phyloP scores from a whole-genome alignment of 192 early-diverging fungal genomes.

The Nowakowskiella sp. region DNA sequence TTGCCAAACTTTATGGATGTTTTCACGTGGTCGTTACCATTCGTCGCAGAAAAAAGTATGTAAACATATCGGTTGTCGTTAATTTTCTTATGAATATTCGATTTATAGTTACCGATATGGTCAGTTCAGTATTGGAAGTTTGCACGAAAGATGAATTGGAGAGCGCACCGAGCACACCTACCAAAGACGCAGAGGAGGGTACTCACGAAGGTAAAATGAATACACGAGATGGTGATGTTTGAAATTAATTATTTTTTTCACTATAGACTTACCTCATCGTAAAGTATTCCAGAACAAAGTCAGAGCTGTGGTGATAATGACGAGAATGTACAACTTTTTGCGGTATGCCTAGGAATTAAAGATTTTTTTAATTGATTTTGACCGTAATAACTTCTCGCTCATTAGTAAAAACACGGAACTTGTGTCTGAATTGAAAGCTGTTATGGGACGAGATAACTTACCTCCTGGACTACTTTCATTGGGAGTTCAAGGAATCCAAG shows the following conservation, averaged over 20 bases:
- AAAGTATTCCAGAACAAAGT: constrained; percentile 59
- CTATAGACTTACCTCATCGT: constrained; percentile 27
- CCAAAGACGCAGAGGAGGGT: constrained; percentile 54
- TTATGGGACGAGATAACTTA: constrained; percentile 61
- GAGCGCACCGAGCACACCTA: too few relatives aligned
- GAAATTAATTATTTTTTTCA: background rate
- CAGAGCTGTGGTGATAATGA: constrained; percentile 69
- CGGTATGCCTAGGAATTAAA: constrained; percentile 26
- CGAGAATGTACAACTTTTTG: constrained; percentile 68
- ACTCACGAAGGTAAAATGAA: background rate
- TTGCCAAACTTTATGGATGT: constrained; percentile 87
- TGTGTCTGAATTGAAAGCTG: constrained; percentile 67
- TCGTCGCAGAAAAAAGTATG: constrained; percentile 77
- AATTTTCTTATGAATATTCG: background rate
- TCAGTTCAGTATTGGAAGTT: constrained; percentile 74
- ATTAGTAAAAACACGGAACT: constrained; percentile 58
- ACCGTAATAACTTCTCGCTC: too few relatives aligned
- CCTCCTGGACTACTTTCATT: constrained; percentile 65
- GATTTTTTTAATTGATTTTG: background rate
- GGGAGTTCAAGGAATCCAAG: constrained; percentile 69
- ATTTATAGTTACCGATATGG: constrained; percentile 69
- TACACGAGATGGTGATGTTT: background rate
- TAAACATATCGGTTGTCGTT: background rate
- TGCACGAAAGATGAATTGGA: constrained; percentile 63
- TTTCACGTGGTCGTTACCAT: constrained; percentile 78